phyloP scores from a whole-genome alignment of 371 early-diverging fungal species.

The Mucor saturninus region DNA sequence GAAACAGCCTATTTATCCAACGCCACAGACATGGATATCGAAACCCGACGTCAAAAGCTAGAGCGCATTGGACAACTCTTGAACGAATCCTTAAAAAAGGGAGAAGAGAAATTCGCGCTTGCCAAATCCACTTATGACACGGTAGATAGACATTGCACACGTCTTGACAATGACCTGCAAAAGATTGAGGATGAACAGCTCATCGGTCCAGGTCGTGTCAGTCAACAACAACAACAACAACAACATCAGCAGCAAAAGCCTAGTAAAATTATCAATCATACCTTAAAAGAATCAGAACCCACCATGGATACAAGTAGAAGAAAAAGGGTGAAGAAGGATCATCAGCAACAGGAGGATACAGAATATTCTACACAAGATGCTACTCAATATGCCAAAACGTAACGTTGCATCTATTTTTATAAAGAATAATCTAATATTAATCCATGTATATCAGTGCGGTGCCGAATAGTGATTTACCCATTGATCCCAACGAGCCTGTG shows the following conservation, averaged over 20 bases:
- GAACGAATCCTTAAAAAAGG: slow-evolving; percentile 78
- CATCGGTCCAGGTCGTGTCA: slow-evolving; percentile 59
- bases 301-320: not conserved
- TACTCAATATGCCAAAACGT: slow-evolving; percentile 46
- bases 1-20: slow-evolving; percentile 23
- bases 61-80: slow-evolving; percentile 64
- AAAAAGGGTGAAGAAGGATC: slow-evolving; percentile 18
- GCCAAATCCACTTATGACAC: slow-evolving; percentile 93
- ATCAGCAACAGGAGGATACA: slow-evolving; percentile 7
- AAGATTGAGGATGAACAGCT: slow-evolving; percentile 91
- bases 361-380: slow-evolving; percentile 40
- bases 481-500: slow-evolving; percentile 94
- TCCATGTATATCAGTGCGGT: slow-evolving; percentile 31
- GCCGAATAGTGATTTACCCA: slow-evolving; percentile 71
- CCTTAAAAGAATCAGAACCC: not conserved
- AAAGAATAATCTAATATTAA: not conserved
- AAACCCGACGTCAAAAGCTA: slow-evolving; percentile 64
- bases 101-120: slow-evolving; percentile 92
- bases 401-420: slow-evolving; percentile 1
- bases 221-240: not conserved
- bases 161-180: slow-evolving; percentile 87
- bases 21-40: slow-evolving; percentile 26
- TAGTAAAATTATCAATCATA: not conserved
- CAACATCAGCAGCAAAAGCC: not conserved
- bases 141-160: slow-evolving; percentile 90